Conservation (phyloP, 169 alveolate species). For the Plasmodium vinckei region DNA sequence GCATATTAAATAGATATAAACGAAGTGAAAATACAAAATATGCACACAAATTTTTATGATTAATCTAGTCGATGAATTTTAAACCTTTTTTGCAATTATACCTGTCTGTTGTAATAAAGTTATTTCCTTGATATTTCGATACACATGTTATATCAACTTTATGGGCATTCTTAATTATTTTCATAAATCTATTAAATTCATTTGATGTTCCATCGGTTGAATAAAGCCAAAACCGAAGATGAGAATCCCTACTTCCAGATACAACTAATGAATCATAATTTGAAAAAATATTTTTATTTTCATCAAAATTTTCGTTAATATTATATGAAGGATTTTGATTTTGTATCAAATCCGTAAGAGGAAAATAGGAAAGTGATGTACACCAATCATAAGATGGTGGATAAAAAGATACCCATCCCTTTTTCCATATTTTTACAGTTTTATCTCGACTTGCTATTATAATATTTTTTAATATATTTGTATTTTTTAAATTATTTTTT, state of each 20-base stretch:
- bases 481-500: conserved; percentile 28
- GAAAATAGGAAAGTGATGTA: conserved; percentile 39
- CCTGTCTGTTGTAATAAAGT: conserved; percentile 50
- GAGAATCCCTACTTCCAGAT: conserved; percentile 70
- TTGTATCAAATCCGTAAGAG: conserved; percentile 29
- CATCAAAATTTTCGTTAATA: neutral
- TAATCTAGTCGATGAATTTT: too few relatives aligned
- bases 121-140: conserved; percentile 18
- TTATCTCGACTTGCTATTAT: conserved; percentile 63
- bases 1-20: neutral
- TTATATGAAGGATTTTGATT: conserved; percentile 3
- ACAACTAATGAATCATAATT: conserved; percentile 54
- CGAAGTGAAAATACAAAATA: neutral
- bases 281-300: conserved; percentile 8
- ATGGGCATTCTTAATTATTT: conserved; percentile 58
- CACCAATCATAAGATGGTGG: conserved; percentile 71
- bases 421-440: conserved; percentile 65
- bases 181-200: conserved; percentile 58
- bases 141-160: conserved; percentile 50
- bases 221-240: conserved; percentile 69
- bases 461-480: conserved; percentile 54
- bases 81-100: neutral
- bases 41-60: too few relatives aligned
- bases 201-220: conserved; percentile 38
- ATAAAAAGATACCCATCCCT: conserved; percentile 71